phyloP scores from a whole-genome alignment of 139 green algal genomes.

The Chlamydomonas schloesseri region DNA sequence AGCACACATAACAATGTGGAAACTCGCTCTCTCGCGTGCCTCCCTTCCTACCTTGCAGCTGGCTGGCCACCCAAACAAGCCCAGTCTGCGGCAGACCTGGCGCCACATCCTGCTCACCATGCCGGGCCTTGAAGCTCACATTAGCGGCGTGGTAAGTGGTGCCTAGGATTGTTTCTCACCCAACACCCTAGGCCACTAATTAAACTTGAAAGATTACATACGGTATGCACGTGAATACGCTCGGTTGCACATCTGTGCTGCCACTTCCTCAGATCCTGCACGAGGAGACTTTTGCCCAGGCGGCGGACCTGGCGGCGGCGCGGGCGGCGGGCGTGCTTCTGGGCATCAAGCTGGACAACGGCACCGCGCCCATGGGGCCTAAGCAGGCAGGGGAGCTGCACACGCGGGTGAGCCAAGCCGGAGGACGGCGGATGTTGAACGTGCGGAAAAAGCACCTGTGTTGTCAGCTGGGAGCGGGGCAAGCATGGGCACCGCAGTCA shows the following conservation, averaged over 20 bases:
- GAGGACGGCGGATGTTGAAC: too few relatives aligned
- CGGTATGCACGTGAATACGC: too few relatives aligned
- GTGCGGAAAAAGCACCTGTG: too few relatives aligned
- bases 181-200: too few relatives aligned
- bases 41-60: too few relatives aligned
- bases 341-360: conserved; percentile 95
- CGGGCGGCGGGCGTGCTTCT: conserved; percentile 80
- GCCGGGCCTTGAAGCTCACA: conserved; percentile 83
- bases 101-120: conserved; percentile 59
- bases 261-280: conserved; percentile 85
- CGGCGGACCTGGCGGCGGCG: conserved; percentile 79
- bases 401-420: neutral
- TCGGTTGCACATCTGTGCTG: too few relatives aligned
- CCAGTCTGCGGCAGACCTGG: conserved; percentile 2
- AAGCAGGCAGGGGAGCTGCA: conserved; percentile 16
- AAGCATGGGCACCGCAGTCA: too few relatives aligned
- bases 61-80: neutral
- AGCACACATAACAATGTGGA: too few relatives aligned
- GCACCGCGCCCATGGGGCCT: conserved; percentile 44
- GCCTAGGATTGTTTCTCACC: too few relatives aligned
- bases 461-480: too few relatives aligned
- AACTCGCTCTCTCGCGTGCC: too few relatives aligned
- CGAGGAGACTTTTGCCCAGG: conserved; percentile 93
- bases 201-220: too few relatives aligned
- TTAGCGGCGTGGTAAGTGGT: conserved; percentile 54